phyloP scores from a whole-genome alignment of 2,329 filamentous ascomycete genomes.

The Xylariaceae sp. region DNA sequence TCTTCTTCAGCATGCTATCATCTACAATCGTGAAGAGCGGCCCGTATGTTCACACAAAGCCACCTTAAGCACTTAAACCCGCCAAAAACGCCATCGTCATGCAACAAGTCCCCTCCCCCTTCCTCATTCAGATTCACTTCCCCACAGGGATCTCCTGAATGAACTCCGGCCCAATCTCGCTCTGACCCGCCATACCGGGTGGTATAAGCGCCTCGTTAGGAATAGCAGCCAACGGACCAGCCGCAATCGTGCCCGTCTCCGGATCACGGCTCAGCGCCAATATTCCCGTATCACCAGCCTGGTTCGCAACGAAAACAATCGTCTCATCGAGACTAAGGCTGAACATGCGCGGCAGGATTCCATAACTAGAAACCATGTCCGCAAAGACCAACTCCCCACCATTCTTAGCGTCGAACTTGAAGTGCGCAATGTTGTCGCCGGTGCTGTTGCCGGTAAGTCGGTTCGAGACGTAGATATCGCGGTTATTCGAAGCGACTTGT shows the following conservation, averaged over 20 bases:
- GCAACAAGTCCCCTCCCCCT: not conserved
- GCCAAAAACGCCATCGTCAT: not conserved
- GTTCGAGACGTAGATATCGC: conserved; percentile 50
- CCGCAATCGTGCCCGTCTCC: conserved; percentile 18
- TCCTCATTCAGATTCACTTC: too few species aligned
- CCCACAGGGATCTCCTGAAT: conserved; percentile 27
- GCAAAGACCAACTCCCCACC: conserved; percentile 16
- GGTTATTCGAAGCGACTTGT: conserved; percentile 37
- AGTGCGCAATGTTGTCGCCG: conserved; percentile 45
- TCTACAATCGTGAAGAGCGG: not conserved
- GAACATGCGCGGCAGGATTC: conserved; percentile 44
- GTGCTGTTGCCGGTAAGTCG: conserved; percentile 42
- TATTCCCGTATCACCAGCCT: conserved; percentile 38
- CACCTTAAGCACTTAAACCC: not conserved
- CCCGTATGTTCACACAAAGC: too few species aligned
- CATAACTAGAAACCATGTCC: conserved; percentile 22
- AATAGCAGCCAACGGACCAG: conserved; percentile 20
- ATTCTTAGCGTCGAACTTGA: conserved; percentile 29
- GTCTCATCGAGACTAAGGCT: conserved; percentile 33
- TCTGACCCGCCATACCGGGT: conserved; percentile 10
- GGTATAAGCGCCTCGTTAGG: conserved; percentile 14
- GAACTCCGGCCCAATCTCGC: conserved; percentile 27
- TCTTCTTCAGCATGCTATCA: too few species aligned
- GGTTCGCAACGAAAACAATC: conserved; percentile 45
- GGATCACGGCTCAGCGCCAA: conserved; percentile 34